Conservation (phyloP, 1,139 yeast species). For the Kluyveromyces marxianus region DNA sequence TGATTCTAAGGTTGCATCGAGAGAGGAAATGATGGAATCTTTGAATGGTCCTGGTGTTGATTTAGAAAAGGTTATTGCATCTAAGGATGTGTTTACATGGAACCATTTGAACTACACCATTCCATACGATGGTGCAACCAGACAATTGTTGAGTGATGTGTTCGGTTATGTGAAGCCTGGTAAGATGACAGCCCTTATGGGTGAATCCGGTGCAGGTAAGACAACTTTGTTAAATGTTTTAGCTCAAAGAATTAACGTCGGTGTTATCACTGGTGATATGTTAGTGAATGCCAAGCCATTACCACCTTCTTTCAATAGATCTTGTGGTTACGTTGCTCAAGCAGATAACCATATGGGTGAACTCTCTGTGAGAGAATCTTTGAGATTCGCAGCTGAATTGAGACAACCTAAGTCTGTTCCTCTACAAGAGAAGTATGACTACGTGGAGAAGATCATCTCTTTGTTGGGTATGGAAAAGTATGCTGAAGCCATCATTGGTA, state of each 20-base stretch:
- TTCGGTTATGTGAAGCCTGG: conserved; percentile 66
- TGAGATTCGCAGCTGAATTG: conserved; percentile 52
- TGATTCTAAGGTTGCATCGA: conserved; percentile 37
- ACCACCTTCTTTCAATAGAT: conserved; percentile 50
- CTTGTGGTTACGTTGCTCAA: conserved; percentile 61
- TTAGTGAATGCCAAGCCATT: conserved; percentile 50
- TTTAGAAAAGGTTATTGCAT: conserved; percentile 32
- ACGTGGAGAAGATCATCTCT: conserved; percentile 51
- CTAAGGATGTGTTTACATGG: conserved; percentile 47
- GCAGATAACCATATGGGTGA: conserved; percentile 55
- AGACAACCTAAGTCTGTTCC: conserved; percentile 47
- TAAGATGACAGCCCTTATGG: conserved; percentile 31
- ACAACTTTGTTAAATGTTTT: conserved; percentile 70
- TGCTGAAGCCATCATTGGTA: conserved; percentile 59
- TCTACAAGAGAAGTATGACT: conserved; percentile 43
- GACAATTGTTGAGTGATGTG: conserved; percentile 45
- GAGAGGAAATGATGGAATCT: conserved; percentile 39
- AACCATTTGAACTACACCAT: conserved; percentile 45
- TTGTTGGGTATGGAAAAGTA: conserved; percentile 52
- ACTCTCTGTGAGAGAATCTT: conserved; percentile 53
- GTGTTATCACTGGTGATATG: conserved; percentile 58
- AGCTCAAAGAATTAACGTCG: conserved; percentile 54
- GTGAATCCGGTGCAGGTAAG: conserved; percentile 68
- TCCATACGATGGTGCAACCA: conserved; percentile 42
- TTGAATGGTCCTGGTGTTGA: conserved; percentile 37